Evolutionary conservation across 306 rosid genomes (phyloP).

Genomic region (Purshia tridentata): DNA sequence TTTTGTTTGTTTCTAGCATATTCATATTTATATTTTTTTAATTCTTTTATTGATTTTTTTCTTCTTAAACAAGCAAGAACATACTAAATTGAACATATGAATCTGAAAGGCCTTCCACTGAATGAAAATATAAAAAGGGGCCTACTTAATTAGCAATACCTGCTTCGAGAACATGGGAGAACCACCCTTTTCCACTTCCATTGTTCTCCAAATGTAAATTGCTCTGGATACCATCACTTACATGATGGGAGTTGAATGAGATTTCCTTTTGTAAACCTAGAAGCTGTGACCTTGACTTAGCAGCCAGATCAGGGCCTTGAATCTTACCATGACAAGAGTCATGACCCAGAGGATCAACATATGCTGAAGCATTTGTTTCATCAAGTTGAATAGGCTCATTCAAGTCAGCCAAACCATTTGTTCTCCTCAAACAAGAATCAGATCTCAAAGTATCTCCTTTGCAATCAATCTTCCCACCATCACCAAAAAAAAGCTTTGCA

Average conservation of each 20-base stretch:
- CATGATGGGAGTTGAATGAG: conserved; percentile 42
- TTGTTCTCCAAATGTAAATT: conserved; percentile 48
- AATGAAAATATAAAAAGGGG: conserved; percentile 7
- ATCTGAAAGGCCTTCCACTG: neutral
- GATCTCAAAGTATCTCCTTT: conserved; percentile 49
- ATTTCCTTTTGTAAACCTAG: conserved; percentile 50
- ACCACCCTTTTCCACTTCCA: conserved; percentile 53
- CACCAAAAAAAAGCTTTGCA: conserved; percentile 36
- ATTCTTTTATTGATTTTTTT: no score
- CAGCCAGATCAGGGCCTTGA: conserved; percentile 41
- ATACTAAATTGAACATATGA: neutral
- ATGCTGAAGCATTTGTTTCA: conserved; percentile 56
- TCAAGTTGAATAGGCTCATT: conserved; percentile 78
- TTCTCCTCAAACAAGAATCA: conserved; percentile 39
- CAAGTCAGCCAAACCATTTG: conserved; percentile 73
- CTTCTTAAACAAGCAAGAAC: neutral
- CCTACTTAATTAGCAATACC: conserved; percentile 47
- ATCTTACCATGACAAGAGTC: conserved; percentile 41
- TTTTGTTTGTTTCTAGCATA: neutral
- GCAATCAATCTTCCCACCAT: conserved; percentile 40
- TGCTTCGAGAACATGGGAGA: conserved; percentile 53
- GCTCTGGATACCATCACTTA: conserved; percentile 37
- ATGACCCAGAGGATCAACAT: conserved; percentile 32
- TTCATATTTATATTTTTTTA: neutral
- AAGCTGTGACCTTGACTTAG: conserved; percentile 41